Evolutionary conservation across 192 early-diverging fungal genomes (phyloP).

Genomic region (Backusella australiensis): DNA sequence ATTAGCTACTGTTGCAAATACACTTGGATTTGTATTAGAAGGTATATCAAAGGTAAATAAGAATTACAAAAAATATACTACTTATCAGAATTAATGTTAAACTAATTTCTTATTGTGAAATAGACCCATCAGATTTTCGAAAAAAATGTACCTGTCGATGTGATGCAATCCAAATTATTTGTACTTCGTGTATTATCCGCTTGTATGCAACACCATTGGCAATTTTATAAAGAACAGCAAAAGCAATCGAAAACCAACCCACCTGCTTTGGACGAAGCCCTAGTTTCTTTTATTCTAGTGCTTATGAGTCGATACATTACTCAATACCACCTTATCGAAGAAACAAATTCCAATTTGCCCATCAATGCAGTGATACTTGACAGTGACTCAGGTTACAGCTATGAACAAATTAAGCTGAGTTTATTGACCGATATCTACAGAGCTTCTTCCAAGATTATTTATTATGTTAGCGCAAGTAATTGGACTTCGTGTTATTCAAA

Average conservation of each 20-base stretch:
- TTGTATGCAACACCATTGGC: slow-evolving; percentile 85
- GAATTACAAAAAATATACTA: neutral
- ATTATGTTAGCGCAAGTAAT: slow-evolving; percentile 86
- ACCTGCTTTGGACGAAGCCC: slow-evolving; percentile 67
- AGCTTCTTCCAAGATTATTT: slow-evolving; percentile 76
- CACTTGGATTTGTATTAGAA: slow-evolving; percentile 70
- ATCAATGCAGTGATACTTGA: neutral
- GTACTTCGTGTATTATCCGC: slow-evolving; percentile 75
- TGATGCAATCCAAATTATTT: slow-evolving; percentile 80
- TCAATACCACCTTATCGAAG: slow-evolving; percentile 23
- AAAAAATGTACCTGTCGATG: slow-evolving; percentile 50
- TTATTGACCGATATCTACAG: slow-evolving; percentile 69
- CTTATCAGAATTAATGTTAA: neutral
- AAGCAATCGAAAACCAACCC: slow-evolving; percentile 42
- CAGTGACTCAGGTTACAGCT: neutral
- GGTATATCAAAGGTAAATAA: slow-evolving; percentile 60
- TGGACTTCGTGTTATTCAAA: slow-evolving; percentile 79
- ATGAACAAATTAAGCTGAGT: slow-evolving; percentile 27
- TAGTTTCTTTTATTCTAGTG: slow-evolving; percentile 31
- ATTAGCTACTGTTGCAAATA: slow-evolving; percentile 61
- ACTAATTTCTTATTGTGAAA: slow-evolving; percentile 4
- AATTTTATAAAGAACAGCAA: slow-evolving; percentile 49
- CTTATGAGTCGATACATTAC: slow-evolving; percentile 19
- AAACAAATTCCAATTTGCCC: slow-evolving; percentile 7
- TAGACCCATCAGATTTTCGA: slow-evolving; percentile 35